Percentiles rank a stretch among this genome's conserved stretches.
Evolutionary conservation across 1,284 basidiomycete genomes (phyloP).

Genomic region (Ustilago lituana): DNA sequence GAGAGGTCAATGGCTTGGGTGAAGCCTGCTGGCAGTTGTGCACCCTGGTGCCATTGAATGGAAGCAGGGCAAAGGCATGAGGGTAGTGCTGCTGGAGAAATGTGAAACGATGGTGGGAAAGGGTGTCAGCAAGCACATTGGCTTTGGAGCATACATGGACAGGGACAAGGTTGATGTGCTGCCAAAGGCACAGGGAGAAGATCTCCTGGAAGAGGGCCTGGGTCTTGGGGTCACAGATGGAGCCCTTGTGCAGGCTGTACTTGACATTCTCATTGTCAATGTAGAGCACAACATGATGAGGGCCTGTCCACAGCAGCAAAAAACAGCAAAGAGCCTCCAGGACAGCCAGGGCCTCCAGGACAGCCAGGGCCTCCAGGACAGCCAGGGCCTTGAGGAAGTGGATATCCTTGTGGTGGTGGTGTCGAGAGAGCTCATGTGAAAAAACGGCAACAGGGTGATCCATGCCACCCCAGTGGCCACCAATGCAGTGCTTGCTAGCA

Average conservation of each 20-base stretch:
- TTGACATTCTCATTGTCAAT: neutral
- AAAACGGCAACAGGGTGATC: neutral
- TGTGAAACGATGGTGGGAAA: neutral
- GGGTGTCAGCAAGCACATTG: neutral
- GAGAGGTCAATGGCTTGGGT: too few species aligned
- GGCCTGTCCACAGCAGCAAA: neutral
- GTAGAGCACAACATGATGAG: neutral
- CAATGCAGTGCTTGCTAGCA: too few species aligned
- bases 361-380: too few species aligned
- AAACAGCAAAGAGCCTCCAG: neutral
- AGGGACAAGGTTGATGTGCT: neutral
- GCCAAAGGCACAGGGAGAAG: neutral
- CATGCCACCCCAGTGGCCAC: too few species aligned
- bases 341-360: neutral
- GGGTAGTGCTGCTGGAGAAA: too few species aligned
- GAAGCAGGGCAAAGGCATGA: too few species aligned
- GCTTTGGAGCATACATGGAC: neutral
- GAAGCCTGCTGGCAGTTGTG: too few species aligned
- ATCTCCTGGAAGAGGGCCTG: neutral
- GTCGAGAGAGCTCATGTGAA: neutral
- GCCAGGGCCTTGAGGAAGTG: neutral
- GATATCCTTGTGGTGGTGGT: neutral
- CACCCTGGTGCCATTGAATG: too few species aligned
- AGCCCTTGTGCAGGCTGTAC: neutral
- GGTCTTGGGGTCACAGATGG: neutral